Conservation (phyloP, 352 stramenopile genomes). For the Phytopythium vexans region DNA sequence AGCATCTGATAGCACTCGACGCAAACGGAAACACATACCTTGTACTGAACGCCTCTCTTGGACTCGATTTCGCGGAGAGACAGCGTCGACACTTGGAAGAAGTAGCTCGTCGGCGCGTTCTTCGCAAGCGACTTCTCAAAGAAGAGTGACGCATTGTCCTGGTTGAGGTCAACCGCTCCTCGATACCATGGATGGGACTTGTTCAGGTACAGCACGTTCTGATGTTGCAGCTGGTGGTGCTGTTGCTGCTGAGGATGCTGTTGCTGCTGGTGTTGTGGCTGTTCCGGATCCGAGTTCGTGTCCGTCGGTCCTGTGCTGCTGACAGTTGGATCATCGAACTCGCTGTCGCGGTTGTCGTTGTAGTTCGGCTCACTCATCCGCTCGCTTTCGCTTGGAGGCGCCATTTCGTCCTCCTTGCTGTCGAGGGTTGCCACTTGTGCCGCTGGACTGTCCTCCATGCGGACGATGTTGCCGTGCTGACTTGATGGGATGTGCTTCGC, state of each 20-base stretch:
- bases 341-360: slow-evolving; percentile 1
- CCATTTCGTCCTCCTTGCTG: not conserved
- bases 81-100: slow-evolving; percentile 81
- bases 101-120: slow-evolving; percentile 76
- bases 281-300: slow-evolving; percentile 7
- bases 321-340: slow-evolving; percentile 3
- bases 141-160: slow-evolving; percentile 69
- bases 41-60: slow-evolving; percentile 81
- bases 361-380: not conserved
- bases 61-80: slow-evolving; percentile 75
- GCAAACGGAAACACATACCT: slow-evolving; percentile 27
- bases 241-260: slow-evolving; percentile 9
- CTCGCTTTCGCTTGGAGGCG: not conserved
- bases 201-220: slow-evolving; percentile 69
- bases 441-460: slow-evolving; percentile 48
- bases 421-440: not conserved
- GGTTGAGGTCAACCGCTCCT: slow-evolving; percentile 70
- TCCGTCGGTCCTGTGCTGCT: slow-evolving; percentile 9
- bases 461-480: slow-evolving; percentile 63
- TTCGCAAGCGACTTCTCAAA: slow-evolving; percentile 80
- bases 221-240: slow-evolving; percentile 22
- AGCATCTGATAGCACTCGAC: no score
- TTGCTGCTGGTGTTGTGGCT: slow-evolving; percentile 9
- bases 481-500: slow-evolving; percentile 54
- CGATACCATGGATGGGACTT: slow-evolving; percentile 80